Percentiles rank a stretch among this genome's conserved stretches.
phyloP scores from a whole-genome alignment of 306 rosid species.

The Corylus avellana region DNA sequence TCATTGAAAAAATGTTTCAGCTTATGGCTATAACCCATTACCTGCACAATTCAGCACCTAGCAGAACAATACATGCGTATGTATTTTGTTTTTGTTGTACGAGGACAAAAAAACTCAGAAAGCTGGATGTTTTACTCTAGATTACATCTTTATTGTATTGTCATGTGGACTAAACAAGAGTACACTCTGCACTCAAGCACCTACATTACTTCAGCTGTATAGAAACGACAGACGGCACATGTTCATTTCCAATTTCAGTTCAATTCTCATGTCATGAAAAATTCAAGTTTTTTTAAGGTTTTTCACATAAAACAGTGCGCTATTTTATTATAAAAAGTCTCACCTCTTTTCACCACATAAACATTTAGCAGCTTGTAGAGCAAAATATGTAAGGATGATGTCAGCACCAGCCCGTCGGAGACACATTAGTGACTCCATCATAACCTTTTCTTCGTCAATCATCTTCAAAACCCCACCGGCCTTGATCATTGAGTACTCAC shows the following conservation, averaged over 20 bases:
- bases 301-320: constrained; percentile 9
- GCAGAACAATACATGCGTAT: not conserved
- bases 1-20: not conserved
- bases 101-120: not conserved
- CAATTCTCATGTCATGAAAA: not conserved
- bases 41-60: not conserved
- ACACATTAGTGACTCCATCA: constrained; percentile 92
- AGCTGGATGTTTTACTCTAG: not conserved
- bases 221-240: not conserved
- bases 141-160: not conserved
- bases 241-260: not conserved
- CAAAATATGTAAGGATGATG: constrained; percentile 85
- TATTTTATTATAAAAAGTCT: constrained; percentile 16
- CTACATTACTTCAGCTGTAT: not conserved
- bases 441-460: constrained; percentile 92
- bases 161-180: not conserved
- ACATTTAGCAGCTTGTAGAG: constrained; percentile 77
- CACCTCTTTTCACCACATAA: constrained; percentile 85
- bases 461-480: constrained; percentile 82
- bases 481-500: constrained; percentile 96
- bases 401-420: constrained; percentile 97
- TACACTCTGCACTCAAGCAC: not conserved
- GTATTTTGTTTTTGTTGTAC: not conserved
- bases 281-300: not conserved
- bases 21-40: not conserved